Base-by-base conservation (phyloP, 75 land plant species). In the Adiantum capillusveneris region DNA sequence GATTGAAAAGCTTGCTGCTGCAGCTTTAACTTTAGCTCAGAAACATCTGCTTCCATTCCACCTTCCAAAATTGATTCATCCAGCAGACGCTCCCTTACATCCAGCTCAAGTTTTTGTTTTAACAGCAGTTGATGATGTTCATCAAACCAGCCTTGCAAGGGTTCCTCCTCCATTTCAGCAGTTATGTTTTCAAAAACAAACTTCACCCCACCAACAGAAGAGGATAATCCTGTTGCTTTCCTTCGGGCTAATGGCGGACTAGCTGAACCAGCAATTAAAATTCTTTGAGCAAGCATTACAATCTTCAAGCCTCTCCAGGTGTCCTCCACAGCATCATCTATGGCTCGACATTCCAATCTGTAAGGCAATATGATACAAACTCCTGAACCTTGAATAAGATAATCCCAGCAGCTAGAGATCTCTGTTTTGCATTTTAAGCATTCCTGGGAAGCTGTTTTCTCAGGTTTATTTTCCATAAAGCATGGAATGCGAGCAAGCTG, bases 131-230 rank as follows among this genome's bases (percentile, higher is more conserved):
- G 83, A 62, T 78, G 84, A 76, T 95, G 99, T 53, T 95, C 92
- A 71, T 95, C 99, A 61, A 95, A 84, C 99, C 99, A 95, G 24
- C 98, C 99, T 62, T 95, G 99, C 45, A 95, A 44, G 37, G 99
- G 99, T 64, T 95, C 99, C 61, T 95, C 99, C 66, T 95, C 99
- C 65, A 95, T 95, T 58, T 90, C 90, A 58, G 86, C 88, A 28
- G 71, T 76, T 0, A 90, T 50, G 49, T 81, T 83, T 26, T 80
- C 86, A 54, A 95, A 75, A 57, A 62, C 60, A 30, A 90, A 77
- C 62, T 66, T 77, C 1, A 95, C 34, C 43, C 78, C 70, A 19
- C 89, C 81, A 77, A 81, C 20, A 36, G 53, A 29, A 22, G 68
- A 64, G 26, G 57, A 50, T 11, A 16, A 41, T 53, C 31, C 48